Evolutionary conservation across 129 eudicot genomes (phyloP), one percentile per base, ranked within the genome.

Genomic region (Pulicaria dysenterica): DNA sequence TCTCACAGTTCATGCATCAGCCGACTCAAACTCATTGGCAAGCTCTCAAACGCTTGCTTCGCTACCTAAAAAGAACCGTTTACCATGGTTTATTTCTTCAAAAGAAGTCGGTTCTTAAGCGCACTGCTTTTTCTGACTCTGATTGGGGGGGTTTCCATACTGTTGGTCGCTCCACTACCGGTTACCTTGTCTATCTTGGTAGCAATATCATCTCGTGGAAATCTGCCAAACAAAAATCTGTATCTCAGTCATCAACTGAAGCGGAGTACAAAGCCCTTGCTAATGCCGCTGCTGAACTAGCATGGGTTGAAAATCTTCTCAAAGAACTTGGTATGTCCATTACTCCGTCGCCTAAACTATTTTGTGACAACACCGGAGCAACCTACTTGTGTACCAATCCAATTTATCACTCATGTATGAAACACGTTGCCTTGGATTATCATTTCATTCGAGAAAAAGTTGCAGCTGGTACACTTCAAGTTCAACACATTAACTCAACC

Each of bases 261-360:
- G 50, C 39, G 17, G 43, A 59, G 8, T 64, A 64, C 8, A 43
- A 43, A 10, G 69, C 54, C 1, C 69, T 64, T 42, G 69, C 54
- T 3, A 43, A 64, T 43, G 54, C 54, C 0, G 39, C 54, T 5
- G 54, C 54, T 3, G 40, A 43, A 10, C 53, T 64, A 4, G 69
- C 69, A 2, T 64, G 54, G 69, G 54, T 64, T 4, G 53, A 64
- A 43, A 64, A 64, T 8, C 39, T 64, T 16, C 69, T 64, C 9
- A 64, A 4, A 1, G 40, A 64, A 15, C 69, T 64, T 7, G 69
- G 54, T 7, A 4, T 58, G 0, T 2, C 16, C 16, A 5, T 8
- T 3, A 2, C 0, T 1, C 6, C 3, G 2, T 10, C 63, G 7
- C 57, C 57, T n/a, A 51, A 15, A 12, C 57, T 51, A 1, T 51